Evolutionary conservation across 345 rosid species (phyloP).

Genomic region (Camelina laxa): DNA sequence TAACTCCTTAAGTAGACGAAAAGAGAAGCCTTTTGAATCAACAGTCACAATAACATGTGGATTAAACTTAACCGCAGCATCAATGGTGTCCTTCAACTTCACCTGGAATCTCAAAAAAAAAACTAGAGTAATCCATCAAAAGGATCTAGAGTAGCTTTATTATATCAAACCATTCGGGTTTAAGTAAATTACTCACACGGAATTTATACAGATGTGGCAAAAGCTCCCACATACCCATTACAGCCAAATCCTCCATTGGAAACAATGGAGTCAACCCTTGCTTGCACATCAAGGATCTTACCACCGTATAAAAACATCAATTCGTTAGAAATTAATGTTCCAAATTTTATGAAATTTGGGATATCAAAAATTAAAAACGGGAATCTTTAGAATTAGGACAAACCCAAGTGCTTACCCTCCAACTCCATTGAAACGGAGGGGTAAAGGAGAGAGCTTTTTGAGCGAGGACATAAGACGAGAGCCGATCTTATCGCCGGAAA

Average conservation of each 20-base stretch:
- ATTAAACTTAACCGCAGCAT: slow-evolving; percentile 66
- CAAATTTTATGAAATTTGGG: neutral
- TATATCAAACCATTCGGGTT: neutral
- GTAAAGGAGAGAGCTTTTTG: slow-evolving; percentile 67
- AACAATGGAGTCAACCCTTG: slow-evolving; percentile 74
- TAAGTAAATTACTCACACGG: slow-evolving; percentile 61
- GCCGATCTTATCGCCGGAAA: slow-evolving; percentile 84
- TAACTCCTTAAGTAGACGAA: slow-evolving; percentile 76
- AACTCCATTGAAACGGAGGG: slow-evolving; percentile 79
- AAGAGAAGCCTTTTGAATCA: slow-evolving; percentile 95
- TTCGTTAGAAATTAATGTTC: slow-evolving; percentile 1
- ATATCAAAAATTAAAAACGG: neutral
- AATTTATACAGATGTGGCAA: slow-evolving; percentile 77
- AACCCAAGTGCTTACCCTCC: slow-evolving; percentile 70
- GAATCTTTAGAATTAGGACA: neutral
- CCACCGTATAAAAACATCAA: slow-evolving; percentile 15
- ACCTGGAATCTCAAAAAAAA: slow-evolving; percentile 50
- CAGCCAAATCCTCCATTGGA: slow-evolving; percentile 89
- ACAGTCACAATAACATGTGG: slow-evolving; percentile 92
- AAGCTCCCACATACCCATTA: slow-evolving; percentile 94
- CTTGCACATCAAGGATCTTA: slow-evolving; percentile 75
- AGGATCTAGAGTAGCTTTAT: neutral
- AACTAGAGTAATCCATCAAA: neutral
- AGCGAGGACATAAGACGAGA: slow-evolving; percentile 87
- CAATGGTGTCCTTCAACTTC: slow-evolving; percentile 70